Evolutionary conservation across 768 basidiomycete species (phyloP).

Genomic region (Lentinula aciculospora): DNA sequence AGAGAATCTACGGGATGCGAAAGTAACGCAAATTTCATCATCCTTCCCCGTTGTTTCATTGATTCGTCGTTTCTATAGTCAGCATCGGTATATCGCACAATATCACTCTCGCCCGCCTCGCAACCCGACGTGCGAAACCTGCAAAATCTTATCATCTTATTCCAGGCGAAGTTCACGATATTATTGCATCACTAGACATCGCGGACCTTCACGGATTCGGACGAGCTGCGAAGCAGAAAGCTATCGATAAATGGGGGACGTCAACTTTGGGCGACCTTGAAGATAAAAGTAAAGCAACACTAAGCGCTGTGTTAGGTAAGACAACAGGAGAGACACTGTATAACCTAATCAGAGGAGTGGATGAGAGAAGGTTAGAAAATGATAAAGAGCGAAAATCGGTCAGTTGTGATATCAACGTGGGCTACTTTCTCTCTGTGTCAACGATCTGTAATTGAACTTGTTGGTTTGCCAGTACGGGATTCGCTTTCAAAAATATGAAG

Average conservation of each 20-base stretch:
- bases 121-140: slow-evolving; percentile 89
- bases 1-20: slow-evolving; percentile 79
- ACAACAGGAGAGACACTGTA: slow-evolving; percentile 80
- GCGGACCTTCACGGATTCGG: slow-evolving; percentile 88
- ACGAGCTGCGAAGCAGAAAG: slow-evolving; percentile 67
- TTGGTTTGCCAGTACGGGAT: slow-evolving; percentile 99
- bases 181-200: slow-evolving; percentile 68
- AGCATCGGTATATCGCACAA: slow-evolving; percentile 92
- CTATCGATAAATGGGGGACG: slow-evolving; percentile 70
- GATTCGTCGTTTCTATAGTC: slow-evolving; percentile 35
- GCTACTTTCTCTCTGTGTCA: slow-evolving; percentile 24
- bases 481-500: slow-evolving; percentile 77
- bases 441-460: too few relatives aligned
- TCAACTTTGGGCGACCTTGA: slow-evolving; percentile 65
- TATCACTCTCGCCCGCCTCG: slow-evolving; percentile 87
- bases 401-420: slow-evolving; percentile 90
- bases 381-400: slow-evolving; percentile 88
- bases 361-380: slow-evolving; percentile 72
- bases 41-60: not conserved
- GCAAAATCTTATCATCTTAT: slow-evolving; percentile 78
- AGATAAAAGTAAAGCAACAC: slow-evolving; percentile 52
- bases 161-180: slow-evolving; percentile 39
- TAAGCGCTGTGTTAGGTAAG: slow-evolving; percentile 75
- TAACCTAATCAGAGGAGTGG: slow-evolving; percentile 80
- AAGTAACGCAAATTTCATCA: slow-evolving; percentile 35